phyloP scores from a whole-genome alignment of 768 basidiomycete genomes.

The Melanogaster broomeanus region DNA sequence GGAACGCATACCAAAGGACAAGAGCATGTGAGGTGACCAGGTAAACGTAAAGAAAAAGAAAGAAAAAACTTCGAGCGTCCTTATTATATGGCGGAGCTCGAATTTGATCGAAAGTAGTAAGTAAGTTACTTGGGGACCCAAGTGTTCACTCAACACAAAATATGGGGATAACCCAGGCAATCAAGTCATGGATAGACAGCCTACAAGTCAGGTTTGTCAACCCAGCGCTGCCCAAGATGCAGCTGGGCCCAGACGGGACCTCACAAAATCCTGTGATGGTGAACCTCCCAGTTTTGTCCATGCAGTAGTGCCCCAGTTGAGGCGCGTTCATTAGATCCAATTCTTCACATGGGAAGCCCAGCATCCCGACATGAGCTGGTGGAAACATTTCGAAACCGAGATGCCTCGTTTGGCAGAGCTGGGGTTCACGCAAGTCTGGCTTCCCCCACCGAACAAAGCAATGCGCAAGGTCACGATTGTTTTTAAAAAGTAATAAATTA shows the following conservation, averaged over 20 bases:
- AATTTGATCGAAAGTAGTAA: too few species aligned
- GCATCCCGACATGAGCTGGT: conserved; percentile 69
- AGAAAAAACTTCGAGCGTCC: not conserved
- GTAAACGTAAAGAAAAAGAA: conserved; percentile 37
- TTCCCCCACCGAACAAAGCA: conserved; percentile 84
- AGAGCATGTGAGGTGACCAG: conserved; percentile 47
- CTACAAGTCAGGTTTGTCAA: conserved; percentile 18
- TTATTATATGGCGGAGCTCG: conserved; percentile 27
- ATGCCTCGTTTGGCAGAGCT: conserved; percentile 61
- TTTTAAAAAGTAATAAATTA: conserved; percentile 1
- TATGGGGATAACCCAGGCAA: conserved; percentile 9
- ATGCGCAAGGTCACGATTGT: conserved; percentile 48
- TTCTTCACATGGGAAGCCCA: conserved; percentile 83
- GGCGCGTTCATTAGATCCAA: conserved; percentile 51
- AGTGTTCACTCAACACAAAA: not conserved
- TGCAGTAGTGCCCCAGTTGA: not conserved
- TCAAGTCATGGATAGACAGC: conserved; percentile 24
- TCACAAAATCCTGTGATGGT: conserved; percentile 71
- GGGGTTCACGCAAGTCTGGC: conserved; percentile 81
- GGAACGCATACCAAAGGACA: conserved; percentile 57
- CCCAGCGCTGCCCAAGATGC: conserved; percentile 61
- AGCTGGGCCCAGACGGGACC: conserved; percentile 50
- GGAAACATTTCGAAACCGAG: conserved; percentile 71
- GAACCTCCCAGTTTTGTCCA: conserved; percentile 16
- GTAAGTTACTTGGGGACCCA: too few species aligned